Conservation (phyloP, 495 filamentous ascomycete genomes). For the Hypoxylon intermedium region DNA sequence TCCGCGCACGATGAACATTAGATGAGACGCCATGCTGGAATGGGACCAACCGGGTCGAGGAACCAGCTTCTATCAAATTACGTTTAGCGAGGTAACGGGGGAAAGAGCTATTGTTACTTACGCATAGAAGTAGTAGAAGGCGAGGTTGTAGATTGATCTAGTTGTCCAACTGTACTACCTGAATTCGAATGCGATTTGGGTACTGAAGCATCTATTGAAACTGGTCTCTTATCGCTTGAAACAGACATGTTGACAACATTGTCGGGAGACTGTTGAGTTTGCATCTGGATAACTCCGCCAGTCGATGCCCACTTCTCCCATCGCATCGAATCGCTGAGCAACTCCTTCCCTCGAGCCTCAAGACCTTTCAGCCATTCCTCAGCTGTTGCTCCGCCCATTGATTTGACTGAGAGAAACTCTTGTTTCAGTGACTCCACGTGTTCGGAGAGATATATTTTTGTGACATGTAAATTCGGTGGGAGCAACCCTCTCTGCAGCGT, state of each 20-base stretch:
- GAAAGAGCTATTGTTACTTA: neutral
- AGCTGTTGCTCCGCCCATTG: conserved; percentile 64
- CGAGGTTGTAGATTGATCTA: neutral
- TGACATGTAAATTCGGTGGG: conserved; percentile 58
- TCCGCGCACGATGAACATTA: conserved; percentile 43
- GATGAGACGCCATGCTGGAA: conserved; percentile 1
- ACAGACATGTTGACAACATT: neutral
- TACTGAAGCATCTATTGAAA: neutral
- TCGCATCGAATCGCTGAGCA: conserved; percentile 62
- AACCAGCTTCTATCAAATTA: conserved; percentile 4
- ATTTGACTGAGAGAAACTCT: conserved; percentile 64
- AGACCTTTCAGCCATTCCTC: conserved; percentile 81
- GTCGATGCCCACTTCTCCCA: conserved; percentile 74
- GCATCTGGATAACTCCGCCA: conserved; percentile 53
- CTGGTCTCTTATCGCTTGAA: neutral
- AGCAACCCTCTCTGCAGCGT: conserved; percentile 54
- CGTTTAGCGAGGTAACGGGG: neutral
- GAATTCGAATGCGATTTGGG: conserved; percentile 3
- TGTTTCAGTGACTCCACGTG: conserved; percentile 62
- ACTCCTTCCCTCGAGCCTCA: conserved; percentile 61
- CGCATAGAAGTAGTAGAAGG: neutral
- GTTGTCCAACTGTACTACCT: neutral
- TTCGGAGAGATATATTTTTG: conserved; percentile 66
- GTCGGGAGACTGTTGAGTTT: conserved; percentile 18
- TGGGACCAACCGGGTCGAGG: neutral